Evolutionary conservation across 176 grass and related monocot species (phyloP).

Genomic region (Juncus inflexus): DNA sequence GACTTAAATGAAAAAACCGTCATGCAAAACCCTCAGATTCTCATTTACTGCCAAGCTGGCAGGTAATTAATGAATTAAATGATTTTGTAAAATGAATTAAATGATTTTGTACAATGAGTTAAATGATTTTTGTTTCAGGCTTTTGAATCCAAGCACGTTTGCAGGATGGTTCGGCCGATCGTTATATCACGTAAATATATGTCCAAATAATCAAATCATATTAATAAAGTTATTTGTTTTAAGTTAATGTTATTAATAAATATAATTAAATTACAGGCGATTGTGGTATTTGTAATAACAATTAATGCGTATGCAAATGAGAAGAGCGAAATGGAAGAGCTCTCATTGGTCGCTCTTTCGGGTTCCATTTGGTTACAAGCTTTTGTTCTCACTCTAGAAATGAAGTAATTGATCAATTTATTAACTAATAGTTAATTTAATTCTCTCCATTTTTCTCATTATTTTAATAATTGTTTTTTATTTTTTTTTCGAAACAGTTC

Average conservation of each 20-base stretch:
- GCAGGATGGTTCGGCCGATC: constrained; percentile 99
- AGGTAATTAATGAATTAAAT: constrained; percentile 43
- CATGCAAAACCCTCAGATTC: constrained; percentile 89
- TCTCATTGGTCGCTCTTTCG: constrained; percentile 90
- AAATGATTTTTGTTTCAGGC: constrained; percentile 39
- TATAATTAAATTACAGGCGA: constrained; percentile 46
- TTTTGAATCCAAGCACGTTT: constrained; percentile 95
- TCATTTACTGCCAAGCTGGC: constrained; percentile 89
- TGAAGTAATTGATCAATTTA: constrained; percentile 46
- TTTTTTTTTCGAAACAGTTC: constrained; percentile 55
- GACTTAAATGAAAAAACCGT: constrained; percentile 93
- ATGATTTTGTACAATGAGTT: too few species aligned
- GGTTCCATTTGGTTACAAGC: constrained; percentile 93
- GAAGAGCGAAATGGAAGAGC: constrained; percentile 94
- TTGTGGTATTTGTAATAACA: constrained; percentile 69
- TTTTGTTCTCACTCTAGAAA: constrained; percentile 80
- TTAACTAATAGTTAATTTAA: neutral
- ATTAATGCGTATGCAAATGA: constrained; percentile 82
- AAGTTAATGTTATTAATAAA: too few species aligned
- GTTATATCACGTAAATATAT: constrained; percentile 75
- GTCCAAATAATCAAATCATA: neutral
- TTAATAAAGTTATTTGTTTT: too few species aligned
- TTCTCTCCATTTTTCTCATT: neutral
- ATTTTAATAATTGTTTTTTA: neutral
- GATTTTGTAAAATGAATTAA: too few species aligned